These are phyloP conservation scores for Xerocomus brunneocitrinus DNA, from an alignment of 768 basidiomycete species.

Conservation along the genomic window DNA sequence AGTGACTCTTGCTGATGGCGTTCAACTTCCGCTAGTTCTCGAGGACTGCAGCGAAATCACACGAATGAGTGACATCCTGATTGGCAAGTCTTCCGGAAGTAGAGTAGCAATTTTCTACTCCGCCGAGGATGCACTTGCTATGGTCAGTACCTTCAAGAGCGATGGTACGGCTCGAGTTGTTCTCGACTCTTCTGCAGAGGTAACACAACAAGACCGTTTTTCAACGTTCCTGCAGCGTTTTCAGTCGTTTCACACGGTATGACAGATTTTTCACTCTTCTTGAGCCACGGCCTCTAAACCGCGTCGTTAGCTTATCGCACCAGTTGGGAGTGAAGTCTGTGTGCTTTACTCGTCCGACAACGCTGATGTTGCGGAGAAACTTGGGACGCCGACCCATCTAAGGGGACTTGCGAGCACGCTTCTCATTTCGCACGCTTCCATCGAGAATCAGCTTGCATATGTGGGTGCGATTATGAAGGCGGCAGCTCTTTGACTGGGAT, in stretches of 20 bases:
- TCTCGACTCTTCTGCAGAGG: slow-evolving; percentile 37
- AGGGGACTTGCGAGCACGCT: slow-evolving; percentile 41
- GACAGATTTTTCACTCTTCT: slow-evolving; percentile 9
- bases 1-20: slow-evolving; percentile 46
- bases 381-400: slow-evolving; percentile 46
- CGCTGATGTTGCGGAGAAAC: slow-evolving; percentile 39
- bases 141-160: slow-evolving; percentile 51
- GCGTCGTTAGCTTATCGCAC: slow-evolving; percentile 50
- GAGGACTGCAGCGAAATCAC: slow-evolving; percentile 35
- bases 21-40: slow-evolving; percentile 49
- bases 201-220: slow-evolving; percentile 44
- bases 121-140: slow-evolving; percentile 39
- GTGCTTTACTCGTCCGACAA: slow-evolving; percentile 58
- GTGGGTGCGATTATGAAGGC: slow-evolving; percentile 44
- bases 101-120: slow-evolving; percentile 62
- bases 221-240: slow-evolving; percentile 47
- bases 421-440: slow-evolving; percentile 51
- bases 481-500: slow-evolving; percentile 7
- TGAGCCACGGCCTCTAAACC: background rate
- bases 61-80: slow-evolving; percentile 35
- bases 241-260: slow-evolving; percentile 49
- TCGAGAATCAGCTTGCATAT: slow-evolving; percentile 58
- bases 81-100: slow-evolving; percentile 34
- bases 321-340: slow-evolving; percentile 48
- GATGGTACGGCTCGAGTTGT: slow-evolving; percentile 47